phyloP scores from a whole-genome alignment of 768 basidiomycete genomes.

The Lepiota venenata region DNA sequence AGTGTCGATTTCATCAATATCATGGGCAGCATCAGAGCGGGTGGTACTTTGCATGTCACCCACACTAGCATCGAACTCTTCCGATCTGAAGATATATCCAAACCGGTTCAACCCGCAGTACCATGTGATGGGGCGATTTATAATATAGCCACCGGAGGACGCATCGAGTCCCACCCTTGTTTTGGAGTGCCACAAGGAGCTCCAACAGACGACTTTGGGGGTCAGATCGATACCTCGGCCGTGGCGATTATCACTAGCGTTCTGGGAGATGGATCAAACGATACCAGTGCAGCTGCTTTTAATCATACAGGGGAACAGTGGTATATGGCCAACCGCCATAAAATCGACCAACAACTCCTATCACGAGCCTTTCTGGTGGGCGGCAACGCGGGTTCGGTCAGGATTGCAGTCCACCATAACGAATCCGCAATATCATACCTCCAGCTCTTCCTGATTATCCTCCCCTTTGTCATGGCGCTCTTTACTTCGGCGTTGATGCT shows the following conservation, averaged over 20 bases:
- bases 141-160: slow-evolving; percentile 16
- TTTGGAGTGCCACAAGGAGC: too few species aligned
- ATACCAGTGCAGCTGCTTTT: slow-evolving; percentile 12
- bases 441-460: slow-evolving; percentile 12
- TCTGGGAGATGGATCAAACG: slow-evolving; percentile 17
- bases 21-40: not conserved
- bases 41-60: not conserved
- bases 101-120: slow-evolving; percentile 9
- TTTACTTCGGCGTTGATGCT: slow-evolving; percentile 8
- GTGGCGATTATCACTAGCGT: slow-evolving; percentile 13
- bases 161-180: slow-evolving; percentile 12
- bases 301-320: slow-evolving; percentile 15
- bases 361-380: slow-evolving; percentile 18
- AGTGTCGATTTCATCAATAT: slow-evolving; percentile 13
- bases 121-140: slow-evolving; percentile 7
- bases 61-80: slow-evolving; percentile 12
- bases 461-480: slow-evolving; percentile 13
- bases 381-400: slow-evolving; percentile 11
- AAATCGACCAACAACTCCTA: slow-evolving; percentile 16
- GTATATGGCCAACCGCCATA: slow-evolving; percentile 7
- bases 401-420: slow-evolving; percentile 11
- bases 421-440: slow-evolving; percentile 5
- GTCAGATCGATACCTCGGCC: slow-evolving; percentile 17
- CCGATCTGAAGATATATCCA: slow-evolving; percentile 13
- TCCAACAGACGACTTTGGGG: slow-evolving; percentile 10